Conservation (phyloP, 306 rosid species). For the Cercis canadensis region DNA sequence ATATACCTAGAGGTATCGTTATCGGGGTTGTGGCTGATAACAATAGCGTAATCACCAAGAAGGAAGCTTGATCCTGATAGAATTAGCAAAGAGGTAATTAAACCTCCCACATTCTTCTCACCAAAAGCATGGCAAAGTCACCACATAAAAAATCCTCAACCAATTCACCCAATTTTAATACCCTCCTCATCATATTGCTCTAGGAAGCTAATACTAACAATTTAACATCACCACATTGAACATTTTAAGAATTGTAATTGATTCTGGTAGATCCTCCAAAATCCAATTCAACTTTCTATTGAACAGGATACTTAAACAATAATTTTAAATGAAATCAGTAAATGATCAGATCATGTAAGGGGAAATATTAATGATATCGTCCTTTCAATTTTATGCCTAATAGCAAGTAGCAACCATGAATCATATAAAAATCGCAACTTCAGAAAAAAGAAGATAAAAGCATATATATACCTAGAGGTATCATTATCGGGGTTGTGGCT, state of each 20-base stretch:
- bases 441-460: neutral
- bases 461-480: conserved; percentile 41
- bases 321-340: too few species aligned
- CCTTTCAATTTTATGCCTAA: neutral
- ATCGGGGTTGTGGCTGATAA: conserved; percentile 53
- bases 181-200: too few species aligned
- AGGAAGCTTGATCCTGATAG: conserved; percentile 45
- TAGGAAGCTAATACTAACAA: too few species aligned
- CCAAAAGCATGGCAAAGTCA: too few species aligned
- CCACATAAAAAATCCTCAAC: too few species aligned
- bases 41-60: conserved; percentile 56
- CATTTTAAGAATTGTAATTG: too few species aligned
- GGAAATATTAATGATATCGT: neutral
- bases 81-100: neutral
- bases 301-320: too few species aligned
- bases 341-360: too few species aligned
- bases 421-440: neutral
- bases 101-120: neutral
- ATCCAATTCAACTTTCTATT: too few species aligned
- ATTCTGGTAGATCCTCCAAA: too few species aligned
- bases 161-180: too few species aligned
- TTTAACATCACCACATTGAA: too few species aligned
- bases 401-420: neutral
- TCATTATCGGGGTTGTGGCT: conserved; percentile 57
- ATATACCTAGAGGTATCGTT: conserved; percentile 52